These are phyloP conservation scores for Rhodotorula sp. DNA, from an alignment of 1,284 basidiomycete genomes.

Conservation along the genomic window DNA sequence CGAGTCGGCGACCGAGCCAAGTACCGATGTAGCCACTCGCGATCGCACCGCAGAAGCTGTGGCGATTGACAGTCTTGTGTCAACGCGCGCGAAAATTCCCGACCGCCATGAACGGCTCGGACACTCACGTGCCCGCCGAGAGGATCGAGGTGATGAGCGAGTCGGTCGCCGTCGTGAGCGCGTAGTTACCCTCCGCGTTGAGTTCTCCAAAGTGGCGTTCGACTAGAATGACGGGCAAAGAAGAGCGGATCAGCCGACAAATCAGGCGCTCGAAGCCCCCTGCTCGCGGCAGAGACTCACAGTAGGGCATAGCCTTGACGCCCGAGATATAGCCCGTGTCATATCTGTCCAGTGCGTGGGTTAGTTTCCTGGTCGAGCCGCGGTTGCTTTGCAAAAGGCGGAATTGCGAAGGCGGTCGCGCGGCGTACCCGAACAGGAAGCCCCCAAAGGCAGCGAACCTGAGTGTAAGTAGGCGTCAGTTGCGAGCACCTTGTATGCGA, in stretches of 20 bases:
- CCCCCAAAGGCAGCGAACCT: slow-evolving; percentile 5
- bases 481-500: too few relatives aligned
- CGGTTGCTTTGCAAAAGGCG: not conserved
- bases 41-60: slow-evolving; percentile 53
- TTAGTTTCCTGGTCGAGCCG: too few relatives aligned
- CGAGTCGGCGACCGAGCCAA: slow-evolving; percentile 52
- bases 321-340: slow-evolving; percentile 58
- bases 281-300: not conserved
- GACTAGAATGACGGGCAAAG: not conserved
- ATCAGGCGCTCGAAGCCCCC: too few relatives aligned
- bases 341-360: not conserved
- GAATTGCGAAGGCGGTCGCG: not conserved
- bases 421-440: not conserved
- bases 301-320: slow-evolving; percentile 57
- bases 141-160: slow-evolving; percentile 34
- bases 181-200: not conserved
- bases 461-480: not conserved
- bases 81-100: not conserved
- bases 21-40: slow-evolving; percentile 54
- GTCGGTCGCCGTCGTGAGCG: slow-evolving; percentile 4
- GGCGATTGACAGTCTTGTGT: slow-evolving; percentile 7
- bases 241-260: not conserved
- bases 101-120: too few relatives aligned
- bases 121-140: slow-evolving; percentile 6
- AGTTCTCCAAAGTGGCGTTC: slow-evolving; percentile 10